phyloP scores from a whole-genome alignment of 805 yeast genomes.

The Candida nemodendra region DNA sequence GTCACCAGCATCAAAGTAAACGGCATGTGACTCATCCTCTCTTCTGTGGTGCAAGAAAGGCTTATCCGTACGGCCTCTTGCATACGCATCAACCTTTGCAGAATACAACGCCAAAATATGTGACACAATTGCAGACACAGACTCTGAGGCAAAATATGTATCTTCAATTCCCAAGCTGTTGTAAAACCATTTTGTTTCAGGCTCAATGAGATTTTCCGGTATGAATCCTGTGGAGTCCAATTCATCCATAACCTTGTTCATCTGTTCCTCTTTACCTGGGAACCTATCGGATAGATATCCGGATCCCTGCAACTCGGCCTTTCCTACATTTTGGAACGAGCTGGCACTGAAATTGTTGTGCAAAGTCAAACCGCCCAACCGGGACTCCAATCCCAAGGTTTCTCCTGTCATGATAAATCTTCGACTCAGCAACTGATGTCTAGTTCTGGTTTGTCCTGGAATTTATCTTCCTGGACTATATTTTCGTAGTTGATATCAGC shows the following conservation, averaged over 20 bases:
- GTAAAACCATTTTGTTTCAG: conserved; percentile 89
- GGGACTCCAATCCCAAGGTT: conserved; percentile 7
- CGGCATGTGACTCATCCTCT: conserved; percentile 83
- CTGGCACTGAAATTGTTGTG: conserved; percentile 36
- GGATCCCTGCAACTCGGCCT: conserved; percentile 28
- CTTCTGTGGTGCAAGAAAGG: conserved; percentile 76
- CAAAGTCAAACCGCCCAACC: conserved; percentile 26
- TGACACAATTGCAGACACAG: conserved; percentile 74
- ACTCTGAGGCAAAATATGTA: conserved; percentile 83
- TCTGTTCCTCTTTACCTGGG: conserved; percentile 77
- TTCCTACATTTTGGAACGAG: conserved; percentile 33
- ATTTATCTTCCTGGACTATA: too few species aligned
- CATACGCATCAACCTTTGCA: conserved; percentile 87
- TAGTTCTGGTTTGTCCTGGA: too few species aligned
- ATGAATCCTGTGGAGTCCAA: conserved; percentile 83
- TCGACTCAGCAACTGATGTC: too few species aligned
- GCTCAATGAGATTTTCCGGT: conserved; percentile 82
- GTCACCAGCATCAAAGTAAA: conserved; percentile 73
- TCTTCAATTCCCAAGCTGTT: conserved; percentile 86
- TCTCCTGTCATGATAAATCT: not conserved
- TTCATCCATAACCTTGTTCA: conserved; percentile 75
- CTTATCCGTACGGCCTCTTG: conserved; percentile 49
- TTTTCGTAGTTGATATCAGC: too few species aligned
- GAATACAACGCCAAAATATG: conserved; percentile 89
- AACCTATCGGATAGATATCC: conserved; percentile 80